Percentiles rank a stretch among this genome's conserved stretches.
phyloP scores from a whole-genome alignment of 2,329 filamentous ascomycete species.

The Verticillium nubilum region DNA sequence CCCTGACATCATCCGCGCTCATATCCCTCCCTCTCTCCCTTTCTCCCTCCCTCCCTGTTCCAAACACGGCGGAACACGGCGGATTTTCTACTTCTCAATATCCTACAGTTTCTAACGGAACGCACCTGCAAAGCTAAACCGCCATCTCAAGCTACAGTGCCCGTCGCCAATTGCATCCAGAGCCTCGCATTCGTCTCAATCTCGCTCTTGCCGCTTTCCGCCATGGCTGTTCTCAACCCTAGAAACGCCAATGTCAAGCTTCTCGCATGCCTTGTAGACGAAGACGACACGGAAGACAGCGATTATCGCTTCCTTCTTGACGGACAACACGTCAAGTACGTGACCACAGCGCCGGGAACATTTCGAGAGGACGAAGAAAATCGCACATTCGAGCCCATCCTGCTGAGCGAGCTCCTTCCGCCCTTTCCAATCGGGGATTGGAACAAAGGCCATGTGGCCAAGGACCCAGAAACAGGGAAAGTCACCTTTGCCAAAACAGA shows the following conservation, averaged over 20 bases:
- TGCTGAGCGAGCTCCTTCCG: slow-evolving; percentile 17
- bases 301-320: slow-evolving; percentile 22
- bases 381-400: slow-evolving; percentile 19
- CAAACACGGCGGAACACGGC: too few species aligned
- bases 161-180: slow-evolving; percentile 1
- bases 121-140: background rate
- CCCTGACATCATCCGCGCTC: slow-evolving; percentile 23
- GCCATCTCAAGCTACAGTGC: background rate
- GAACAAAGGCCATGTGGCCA: slow-evolving; percentile 15
- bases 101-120: background rate
- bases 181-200: slow-evolving; percentile 2
- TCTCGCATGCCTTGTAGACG: slow-evolving; percentile 19
- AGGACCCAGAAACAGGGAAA: slow-evolving; percentile 13
- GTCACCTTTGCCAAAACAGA: slow-evolving; percentile 14
- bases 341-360: slow-evolving; percentile 16
- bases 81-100: background rate
- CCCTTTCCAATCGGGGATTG: slow-evolving; percentile 19
- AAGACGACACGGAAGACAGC: slow-evolving; percentile 15
- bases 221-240: slow-evolving; percentile 1
- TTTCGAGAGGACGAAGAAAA: slow-evolving; percentile 13
- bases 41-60: too few species aligned
- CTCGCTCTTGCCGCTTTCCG: slow-evolving; percentile 2
- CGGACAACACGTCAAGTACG: slow-evolving; percentile 17
- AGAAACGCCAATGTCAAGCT: slow-evolving; percentile 17
- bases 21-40: slow-evolving; percentile 10